Base-by-base conservation (phyloP, 495 filamentous ascomycete species). In the Penicillium taxi region DNA sequence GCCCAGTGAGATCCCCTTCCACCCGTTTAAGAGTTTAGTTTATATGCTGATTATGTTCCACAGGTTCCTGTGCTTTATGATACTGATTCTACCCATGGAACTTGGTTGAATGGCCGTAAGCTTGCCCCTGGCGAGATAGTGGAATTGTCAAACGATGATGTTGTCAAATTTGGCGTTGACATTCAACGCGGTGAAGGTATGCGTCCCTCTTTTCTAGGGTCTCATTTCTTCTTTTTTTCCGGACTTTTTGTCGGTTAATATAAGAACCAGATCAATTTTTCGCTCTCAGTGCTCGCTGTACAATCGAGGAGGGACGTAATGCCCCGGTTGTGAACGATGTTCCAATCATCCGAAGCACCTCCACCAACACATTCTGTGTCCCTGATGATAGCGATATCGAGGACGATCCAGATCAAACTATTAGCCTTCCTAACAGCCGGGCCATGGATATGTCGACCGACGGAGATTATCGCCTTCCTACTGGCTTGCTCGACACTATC, bases 81-180 rank as follows among this genome's bases (percentile, higher is more conserved):
- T 39, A 55, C 48, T 26, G 66, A 61, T n/a, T 78, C 75, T 9
- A 75, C 75, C 44, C 75, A 79, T 44, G 75, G 75, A 6, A 79
- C 75, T 5, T 74, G 50, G 37, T 24, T 79, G 20, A 67, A 73
- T 24, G 58, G 58, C n/a, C 36, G 45, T 13, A 67, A 59, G 26
- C 42, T 79, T 15, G 41, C 49, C 2, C 17, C 44, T 6, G 52
- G 63, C 5, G 47, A 71, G 38, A 39, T 56, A 20, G 52, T 53
- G 16, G 42, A 47, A 5, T 39, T 78, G n/a, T 35, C 43, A 8
- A 53, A 51, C 29, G 70, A 69, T 6, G 70, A 75, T 35, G 44
- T 68, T 3, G 41, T 79, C n/a, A 70, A 61, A 9, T 78, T 79
- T 48, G 75, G 75, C 6, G 53, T 65, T 6, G 60, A 70, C 35